A percentile compares a stretch with the other conserved stretches of the same genome.
Evolutionary conservation across 768 basidiomycete species (phyloP).

Genomic region (Mrakia gelida): DNA sequence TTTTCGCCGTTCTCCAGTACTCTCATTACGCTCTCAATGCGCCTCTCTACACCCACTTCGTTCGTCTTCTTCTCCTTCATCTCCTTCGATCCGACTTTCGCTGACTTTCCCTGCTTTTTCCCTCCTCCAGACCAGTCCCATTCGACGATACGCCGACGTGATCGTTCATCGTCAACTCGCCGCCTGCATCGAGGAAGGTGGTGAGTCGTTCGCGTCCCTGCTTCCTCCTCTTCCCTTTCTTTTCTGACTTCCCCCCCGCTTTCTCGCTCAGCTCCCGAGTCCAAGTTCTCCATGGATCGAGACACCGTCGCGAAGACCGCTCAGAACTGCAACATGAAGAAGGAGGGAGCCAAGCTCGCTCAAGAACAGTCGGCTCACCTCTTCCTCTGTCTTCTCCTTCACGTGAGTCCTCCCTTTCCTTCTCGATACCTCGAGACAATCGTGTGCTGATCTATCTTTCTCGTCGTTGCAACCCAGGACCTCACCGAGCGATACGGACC

Average conservation of each 20-base stretch:
- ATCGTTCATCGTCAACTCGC: conserved; percentile 96
- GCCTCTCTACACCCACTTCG: conserved; percentile 72
- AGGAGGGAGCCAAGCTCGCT: conserved; percentile 81
- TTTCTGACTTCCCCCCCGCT: neutral
- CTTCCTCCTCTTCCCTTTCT: too few species aligned
- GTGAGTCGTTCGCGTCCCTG: conserved; percentile 46
- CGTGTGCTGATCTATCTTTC: too few species aligned
- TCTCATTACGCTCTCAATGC: conserved; percentile 83
- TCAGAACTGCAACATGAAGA: conserved; percentile 95
- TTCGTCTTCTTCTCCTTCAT: conserved; percentile 41
- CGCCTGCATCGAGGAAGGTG: conserved; percentile 65
- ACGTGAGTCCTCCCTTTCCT: conserved; percentile 39
- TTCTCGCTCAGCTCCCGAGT: conserved; percentile 53
- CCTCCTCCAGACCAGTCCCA: conserved; percentile 51
- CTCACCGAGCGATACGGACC: conserved; percentile 92
- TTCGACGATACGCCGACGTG: conserved; percentile 87
- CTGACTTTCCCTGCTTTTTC: conserved; percentile 42
- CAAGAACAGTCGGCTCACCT: conserved; percentile 95
- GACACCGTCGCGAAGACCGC: conserved; percentile 97
- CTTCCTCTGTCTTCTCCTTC: conserved; percentile 88
- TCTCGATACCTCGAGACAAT: neutral
- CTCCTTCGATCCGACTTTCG: conserved; percentile 66
- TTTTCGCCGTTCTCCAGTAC: conserved; percentile 49
- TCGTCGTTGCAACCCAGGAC: too few species aligned
- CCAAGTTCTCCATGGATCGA: conserved; percentile 94